These are phyloP conservation scores for Casuarina glauca DNA, from an alignment of 306 rosid species.

Conservation along the genomic window DNA sequence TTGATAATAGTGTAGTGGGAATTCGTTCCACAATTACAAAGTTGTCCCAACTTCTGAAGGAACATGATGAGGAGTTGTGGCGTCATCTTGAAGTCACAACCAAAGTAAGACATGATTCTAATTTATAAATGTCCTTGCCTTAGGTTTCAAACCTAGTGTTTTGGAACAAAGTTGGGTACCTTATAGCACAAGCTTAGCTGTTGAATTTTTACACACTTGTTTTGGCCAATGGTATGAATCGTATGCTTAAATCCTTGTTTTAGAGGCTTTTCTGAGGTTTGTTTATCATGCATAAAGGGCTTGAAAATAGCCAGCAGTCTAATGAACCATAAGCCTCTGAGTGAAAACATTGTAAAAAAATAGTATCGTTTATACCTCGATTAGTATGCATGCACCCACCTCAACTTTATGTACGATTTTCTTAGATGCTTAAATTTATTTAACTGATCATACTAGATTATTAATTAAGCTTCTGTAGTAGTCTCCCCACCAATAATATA, in stretches of 20 bases:
- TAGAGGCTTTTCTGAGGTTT: neutral
- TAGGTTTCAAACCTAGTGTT: no score
- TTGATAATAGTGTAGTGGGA: conserved; percentile 97
- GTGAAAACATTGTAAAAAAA: neutral
- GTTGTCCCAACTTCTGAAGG: conserved; percentile 86
- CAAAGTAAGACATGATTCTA: conserved; percentile 58
- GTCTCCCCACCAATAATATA: neutral
- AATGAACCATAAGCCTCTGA: neutral
- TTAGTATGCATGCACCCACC: neutral
- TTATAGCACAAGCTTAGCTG: neutral
- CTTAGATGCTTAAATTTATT: neutral
- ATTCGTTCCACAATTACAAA: conserved; percentile 91
- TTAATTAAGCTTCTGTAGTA: neutral
- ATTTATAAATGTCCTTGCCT: conserved; percentile 2
- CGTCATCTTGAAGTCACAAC: conserved; percentile 98
- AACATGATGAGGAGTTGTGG: conserved; percentile 98
- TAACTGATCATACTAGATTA: neutral
- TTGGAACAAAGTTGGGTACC: neutral
- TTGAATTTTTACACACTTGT: neutral
- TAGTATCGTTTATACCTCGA: neutral
- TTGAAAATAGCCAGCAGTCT: neutral
- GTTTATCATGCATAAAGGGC: neutral
- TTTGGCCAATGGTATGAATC: neutral
- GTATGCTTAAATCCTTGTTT: neutral
- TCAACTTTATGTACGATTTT: neutral